Evolutionary conservation across 352 stramenopile genomes (phyloP), one percentile per base, ranked within the genome.

Genomic region (Globisporangium lucens): DNA sequence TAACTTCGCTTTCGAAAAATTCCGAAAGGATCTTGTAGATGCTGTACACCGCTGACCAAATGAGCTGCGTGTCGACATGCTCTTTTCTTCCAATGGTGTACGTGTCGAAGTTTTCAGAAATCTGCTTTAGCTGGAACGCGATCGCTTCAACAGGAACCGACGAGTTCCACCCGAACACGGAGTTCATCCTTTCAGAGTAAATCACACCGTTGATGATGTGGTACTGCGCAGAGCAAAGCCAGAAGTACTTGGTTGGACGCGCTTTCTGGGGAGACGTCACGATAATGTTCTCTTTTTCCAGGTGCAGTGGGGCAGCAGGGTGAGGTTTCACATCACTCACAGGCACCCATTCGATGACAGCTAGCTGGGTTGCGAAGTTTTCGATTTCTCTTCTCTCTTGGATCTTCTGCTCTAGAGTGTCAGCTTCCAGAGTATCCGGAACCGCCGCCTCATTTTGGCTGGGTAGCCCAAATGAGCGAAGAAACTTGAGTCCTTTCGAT

Each of bases 151-250:
- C 61, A 41, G 73, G 56, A 46, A 88, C 24, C 12, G 30, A 47
- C 15, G 75, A 60, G 57, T 83, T 70, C 82, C 85, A 93, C 1
- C 76, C 71, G 41, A 93, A 76, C 2, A 86, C 52, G 20, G 60
- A 59, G 35, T 63, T 72, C 56, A 90, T 67, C 57, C 67, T 64
- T 12, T 78, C 64, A 36, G 81, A 90, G 65, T 80, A 75, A 7
- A 83, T 67, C 15, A 68, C 51, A 24, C 72, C 71, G 41, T 79
- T 79, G 20, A 91, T 77, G 57, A 93, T 88, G 57, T 90, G 75
- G 43, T 77, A 87, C 57, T 86, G 70, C 33, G 82, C 83, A 10
- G 85, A 93, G 64, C 85, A 93, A 24, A 93, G 67, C 69, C 71
- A 86, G 22, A 79, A 67, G 52, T 79, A 60, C 49, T 86, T 85